Base-by-base conservation (phyloP, 2,329 filamentous ascomycete genomes). In the Cladosporium austrohemisphaericum region DNA sequence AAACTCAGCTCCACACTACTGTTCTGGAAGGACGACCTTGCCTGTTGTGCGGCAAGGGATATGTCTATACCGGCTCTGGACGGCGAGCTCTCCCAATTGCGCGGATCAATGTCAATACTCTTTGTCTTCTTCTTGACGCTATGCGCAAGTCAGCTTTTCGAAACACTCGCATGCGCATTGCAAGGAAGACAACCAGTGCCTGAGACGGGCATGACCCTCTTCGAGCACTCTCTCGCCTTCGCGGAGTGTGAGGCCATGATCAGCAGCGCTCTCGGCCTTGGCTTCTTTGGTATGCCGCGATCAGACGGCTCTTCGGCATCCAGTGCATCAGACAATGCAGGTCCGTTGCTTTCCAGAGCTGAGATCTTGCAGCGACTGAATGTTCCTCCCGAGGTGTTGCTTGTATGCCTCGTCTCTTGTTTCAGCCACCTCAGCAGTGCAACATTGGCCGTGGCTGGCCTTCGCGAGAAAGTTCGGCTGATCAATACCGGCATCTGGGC, bases 151-250 rank as follows among this genome's bases (percentile, higher is more conserved):
- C 88, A 95, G 64, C 92, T 97, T 58, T 72, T 95, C 16, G 93
- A 97, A 68, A 93, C 88, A 0, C 71, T 97, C 8, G 85, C 86
- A 3, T 95, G 89, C 66, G 88, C 92, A 8, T 78, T 97, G 5
- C 89, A 95, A 66, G 92, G 92, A 25, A 82, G 86, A 2, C 79
- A 82, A 2, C 80, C 88, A 0, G 81, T 86, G 55, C 85, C 88
- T 0, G 93, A 97, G 69, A 94, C 89, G 1, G 91, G 90, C 14
- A 95, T 97, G 88, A 95, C 91, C 0, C 79, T 96, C 2, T 95
- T 97, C 61, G 93, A 98, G 65, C 91, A 96, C 63, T 96, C 91
- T 0, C 76, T 98, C 7, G 92, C 92, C 2, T 98, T 97, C 70
- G 89, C 92, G 9, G 93, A 98, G 68, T 92, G 92, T 7, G 93